Evolutionary conservation across 768 basidiomycete genomes (phyloP).

Genomic region (Lactifluus echinatus): DNA sequence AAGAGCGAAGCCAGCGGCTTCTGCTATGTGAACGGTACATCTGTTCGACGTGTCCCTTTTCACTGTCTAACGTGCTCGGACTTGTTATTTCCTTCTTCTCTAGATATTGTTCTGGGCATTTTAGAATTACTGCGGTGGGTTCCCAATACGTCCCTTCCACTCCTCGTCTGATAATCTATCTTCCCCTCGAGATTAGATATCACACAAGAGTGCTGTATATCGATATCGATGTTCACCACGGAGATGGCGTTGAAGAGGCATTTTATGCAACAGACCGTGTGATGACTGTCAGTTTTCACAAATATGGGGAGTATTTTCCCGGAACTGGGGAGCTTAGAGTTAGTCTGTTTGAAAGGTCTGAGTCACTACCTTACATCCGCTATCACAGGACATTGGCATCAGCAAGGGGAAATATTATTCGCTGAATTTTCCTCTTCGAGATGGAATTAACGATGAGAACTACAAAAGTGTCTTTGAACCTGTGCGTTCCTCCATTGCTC

Average conservation of each 20-base stretch:
- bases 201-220: conserved; percentile 94
- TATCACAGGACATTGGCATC: conserved; percentile 74
- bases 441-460: conserved; percentile 91
- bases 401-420: conserved; percentile 92
- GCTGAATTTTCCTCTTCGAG: conserved; percentile 88
- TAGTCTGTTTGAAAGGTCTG: conserved; percentile 23
- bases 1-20: conserved; percentile 99
- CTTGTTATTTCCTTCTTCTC: background rate
- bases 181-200: conserved; percentile 44
- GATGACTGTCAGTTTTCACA: conserved; percentile 98
- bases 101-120: conserved; percentile 96
- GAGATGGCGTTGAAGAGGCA: conserved; percentile 98
- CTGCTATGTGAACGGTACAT: conserved; percentile 92
- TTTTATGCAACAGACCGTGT: conserved; percentile 99
- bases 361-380: background rate
- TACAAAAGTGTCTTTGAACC: conserved; percentile 95
- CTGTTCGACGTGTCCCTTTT: background rate
- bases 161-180: background rate
- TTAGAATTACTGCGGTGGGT: conserved; percentile 80
- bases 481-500: conserved; percentile 35
- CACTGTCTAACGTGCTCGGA: background rate
- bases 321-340: conserved; percentile 96
- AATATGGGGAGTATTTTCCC: conserved; percentile 98
- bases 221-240: conserved; percentile 98
- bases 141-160: too few species aligned